Percentiles rank a stretch among this genome's conserved stretches.
Conservation (phyloP, 176 grass and related monocot genomes). For the Juncus effusus region DNA sequence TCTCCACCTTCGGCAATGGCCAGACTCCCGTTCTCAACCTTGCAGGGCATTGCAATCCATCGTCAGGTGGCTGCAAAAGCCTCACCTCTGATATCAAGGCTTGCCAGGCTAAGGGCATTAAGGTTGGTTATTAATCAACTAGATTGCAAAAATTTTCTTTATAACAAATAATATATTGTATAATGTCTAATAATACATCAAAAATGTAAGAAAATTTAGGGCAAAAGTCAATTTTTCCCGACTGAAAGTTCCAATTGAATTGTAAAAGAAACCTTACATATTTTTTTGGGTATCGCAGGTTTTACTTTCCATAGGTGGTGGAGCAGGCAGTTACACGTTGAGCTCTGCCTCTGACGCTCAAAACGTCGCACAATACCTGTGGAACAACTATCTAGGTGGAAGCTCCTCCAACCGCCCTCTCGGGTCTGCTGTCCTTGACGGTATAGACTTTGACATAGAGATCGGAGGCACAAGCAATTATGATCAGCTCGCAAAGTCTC, state of each 20-base stretch:
- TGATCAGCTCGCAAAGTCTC: constrained; percentile 38
- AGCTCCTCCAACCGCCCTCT: constrained; percentile 32
- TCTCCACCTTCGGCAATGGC: constrained; percentile 30
- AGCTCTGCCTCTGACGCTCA: constrained; percentile 45
- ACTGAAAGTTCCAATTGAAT: no score
- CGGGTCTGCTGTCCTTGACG: constrained; percentile 64
- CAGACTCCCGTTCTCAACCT: constrained; percentile 26
- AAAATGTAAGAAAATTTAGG: no score
- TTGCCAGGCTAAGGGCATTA: constrained; percentile 22
- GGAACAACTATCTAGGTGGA: constrained; percentile 57
- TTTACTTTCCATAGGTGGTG: constrained; percentile 68
- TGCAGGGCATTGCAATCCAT: constrained; percentile 23
- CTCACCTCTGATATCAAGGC: constrained; percentile 15
- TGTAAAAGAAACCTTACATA: no score
- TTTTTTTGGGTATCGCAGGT: background rate
- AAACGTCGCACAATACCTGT: constrained; percentile 58
- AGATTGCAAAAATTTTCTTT: no score
- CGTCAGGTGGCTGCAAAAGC: constrained; percentile 11
- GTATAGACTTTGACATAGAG: constrained; percentile 70
- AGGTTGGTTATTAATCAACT: no score
- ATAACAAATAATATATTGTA: no score
- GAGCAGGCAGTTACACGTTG: constrained; percentile 29
- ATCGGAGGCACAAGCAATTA: constrained; percentile 28
- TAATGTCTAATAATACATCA: no score
- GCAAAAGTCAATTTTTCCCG: no score